These are phyloP conservation scores for Pyricularia sp. DNA, from an alignment of 2,329 filamentous ascomycete genomes.

Conservation along the genomic window DNA sequence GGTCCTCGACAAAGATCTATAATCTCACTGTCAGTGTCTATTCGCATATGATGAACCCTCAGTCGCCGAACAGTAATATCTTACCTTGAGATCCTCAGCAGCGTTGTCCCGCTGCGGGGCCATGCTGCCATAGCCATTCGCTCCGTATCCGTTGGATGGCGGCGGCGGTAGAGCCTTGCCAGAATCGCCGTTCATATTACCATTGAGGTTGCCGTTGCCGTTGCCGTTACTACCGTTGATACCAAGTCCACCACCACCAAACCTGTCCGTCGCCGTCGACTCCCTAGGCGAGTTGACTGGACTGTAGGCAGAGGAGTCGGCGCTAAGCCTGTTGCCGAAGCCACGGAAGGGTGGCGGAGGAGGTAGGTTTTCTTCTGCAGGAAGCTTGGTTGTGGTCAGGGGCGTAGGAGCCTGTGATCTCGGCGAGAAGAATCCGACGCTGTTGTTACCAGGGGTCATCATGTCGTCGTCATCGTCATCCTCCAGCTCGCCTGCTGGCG, in stretches of 20 bases:
- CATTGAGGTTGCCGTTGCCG: constrained; percentile 11
- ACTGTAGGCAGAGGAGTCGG: constrained; percentile 66
- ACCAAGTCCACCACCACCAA: constrained; percentile 16
- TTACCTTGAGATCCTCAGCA: constrained; percentile 40
- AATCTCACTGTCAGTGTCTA: constrained; percentile 12
- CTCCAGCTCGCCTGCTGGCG: constrained; percentile 66
- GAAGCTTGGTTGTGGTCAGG: constrained; percentile 15
- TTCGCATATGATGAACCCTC: neutral
- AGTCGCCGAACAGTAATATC: neutral
- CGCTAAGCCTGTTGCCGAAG: constrained; percentile 45
- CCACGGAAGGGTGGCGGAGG: constrained; percentile 49
- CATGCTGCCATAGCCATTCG: constrained; percentile 5
- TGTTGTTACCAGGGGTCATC: neutral
- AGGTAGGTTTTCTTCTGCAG: constrained; percentile 30
- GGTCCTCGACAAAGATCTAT: constrained; percentile 74
- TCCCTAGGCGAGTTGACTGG: constrained; percentile 59
- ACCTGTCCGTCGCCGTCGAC: constrained; percentile 33
- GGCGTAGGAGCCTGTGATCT: constrained; percentile 28
- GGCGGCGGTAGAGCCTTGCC: constrained; percentile 21
- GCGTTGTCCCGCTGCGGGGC: constrained; percentile 27
- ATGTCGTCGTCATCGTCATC: constrained; percentile 66
- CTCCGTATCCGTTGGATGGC: constrained; percentile 28
- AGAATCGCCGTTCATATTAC: constrained; percentile 13
- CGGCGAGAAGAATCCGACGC: constrained; percentile 55
- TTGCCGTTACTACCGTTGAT: constrained; percentile 7